Percentiles rank a stretch among this genome's conserved stretches.
Conservation (phyloP, 805 yeast species). For the Kuraishia cidri region DNA sequence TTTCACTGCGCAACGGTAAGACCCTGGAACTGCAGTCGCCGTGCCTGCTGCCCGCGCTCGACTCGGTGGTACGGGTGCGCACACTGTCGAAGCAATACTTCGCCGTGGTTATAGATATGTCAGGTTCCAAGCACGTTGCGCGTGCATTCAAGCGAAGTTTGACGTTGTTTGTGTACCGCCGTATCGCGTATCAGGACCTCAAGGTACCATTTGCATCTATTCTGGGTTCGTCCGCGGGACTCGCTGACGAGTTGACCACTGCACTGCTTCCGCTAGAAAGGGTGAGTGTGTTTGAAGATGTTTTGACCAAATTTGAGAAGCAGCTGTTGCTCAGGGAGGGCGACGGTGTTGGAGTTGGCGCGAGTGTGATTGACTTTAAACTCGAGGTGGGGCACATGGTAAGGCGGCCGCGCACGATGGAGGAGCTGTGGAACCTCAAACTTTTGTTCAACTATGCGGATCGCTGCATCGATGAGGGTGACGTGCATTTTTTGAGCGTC, state of each 20-base stretch:
- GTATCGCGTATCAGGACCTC: conserved; percentile 26
- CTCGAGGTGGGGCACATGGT: conserved; percentile 39
- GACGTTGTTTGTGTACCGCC: conserved; percentile 43
- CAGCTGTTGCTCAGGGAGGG: conserved; percentile 4
- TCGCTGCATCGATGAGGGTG: conserved; percentile 13
- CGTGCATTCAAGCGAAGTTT: conserved; percentile 31
- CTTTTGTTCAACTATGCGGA: conserved; percentile 56
- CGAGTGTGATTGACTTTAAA: conserved; percentile 46
- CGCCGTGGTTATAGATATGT: conserved; percentile 37
- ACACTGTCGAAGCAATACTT: conserved; percentile 42
- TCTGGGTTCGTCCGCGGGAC: not conserved
- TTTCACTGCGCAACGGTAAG: conserved; percentile 23
- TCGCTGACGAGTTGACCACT: conserved; percentile 1
- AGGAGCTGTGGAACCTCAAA: conserved; percentile 58
- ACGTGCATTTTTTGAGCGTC: conserved; percentile 33
- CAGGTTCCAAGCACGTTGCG: conserved; percentile 21
- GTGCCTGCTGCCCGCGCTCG: conserved; percentile 55
- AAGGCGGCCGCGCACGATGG: conserved; percentile 26
- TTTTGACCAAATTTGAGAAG: conserved; percentile 14
- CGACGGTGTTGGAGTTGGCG: conserved; percentile 15
- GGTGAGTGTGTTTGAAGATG: conserved; percentile 9
- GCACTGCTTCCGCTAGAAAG: conserved; percentile 7
- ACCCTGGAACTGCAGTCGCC: conserved; percentile 40
- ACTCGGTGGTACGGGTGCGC: conserved; percentile 35
- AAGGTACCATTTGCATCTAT: conserved; percentile 6